These are phyloP conservation scores for Urostyla sp. DNA, from an alignment of 73 alveolate species.

Conservation along the genomic window DNA sequence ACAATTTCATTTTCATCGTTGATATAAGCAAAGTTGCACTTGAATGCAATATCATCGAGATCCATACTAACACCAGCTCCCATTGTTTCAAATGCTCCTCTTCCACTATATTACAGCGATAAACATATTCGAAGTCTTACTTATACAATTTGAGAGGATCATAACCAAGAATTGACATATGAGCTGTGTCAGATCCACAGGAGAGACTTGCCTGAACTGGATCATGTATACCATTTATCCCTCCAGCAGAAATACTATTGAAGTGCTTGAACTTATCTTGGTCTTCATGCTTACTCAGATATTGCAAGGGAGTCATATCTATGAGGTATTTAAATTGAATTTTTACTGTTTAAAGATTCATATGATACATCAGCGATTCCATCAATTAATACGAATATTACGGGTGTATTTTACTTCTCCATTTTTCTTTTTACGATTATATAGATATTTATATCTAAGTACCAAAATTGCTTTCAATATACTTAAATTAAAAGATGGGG, in stretches of 20 bases:
- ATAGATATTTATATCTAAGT: not conserved
- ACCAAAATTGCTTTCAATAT: not conserved
- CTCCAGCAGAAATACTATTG: conserved; percentile 74
- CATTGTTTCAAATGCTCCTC: conserved; percentile 91
- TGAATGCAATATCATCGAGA: conserved; percentile 85
- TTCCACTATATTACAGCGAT: conserved; percentile 67
- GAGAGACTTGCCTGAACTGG: conserved; percentile 90
- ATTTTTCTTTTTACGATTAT: conserved; percentile 33
- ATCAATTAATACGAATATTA: conserved; percentile 76
- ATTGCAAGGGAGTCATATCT: conserved; percentile 72
- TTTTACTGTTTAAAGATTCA: not conserved
- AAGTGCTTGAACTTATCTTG: too few species aligned
- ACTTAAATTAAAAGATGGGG: conserved; percentile 1
- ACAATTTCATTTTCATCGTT: conserved; percentile 79
- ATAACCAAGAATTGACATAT: conserved; percentile 87
- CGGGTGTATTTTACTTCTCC: conserved; percentile 9
- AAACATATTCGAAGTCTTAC: conserved; percentile 6
- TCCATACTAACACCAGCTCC: conserved; percentile 87
- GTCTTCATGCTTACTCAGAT: conserved; percentile 68
- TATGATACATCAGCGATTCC: conserved; percentile 76
- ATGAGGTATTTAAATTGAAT: not conserved
- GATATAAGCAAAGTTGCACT: conserved; percentile 84
- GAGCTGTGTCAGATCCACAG: conserved; percentile 92
- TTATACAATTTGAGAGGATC: conserved; percentile 71
- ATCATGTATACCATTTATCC: conserved; percentile 82